phyloP scores from a whole-genome alignment of 495 filamentous ascomycete species.

The Talaromyces trachyspermus region DNA sequence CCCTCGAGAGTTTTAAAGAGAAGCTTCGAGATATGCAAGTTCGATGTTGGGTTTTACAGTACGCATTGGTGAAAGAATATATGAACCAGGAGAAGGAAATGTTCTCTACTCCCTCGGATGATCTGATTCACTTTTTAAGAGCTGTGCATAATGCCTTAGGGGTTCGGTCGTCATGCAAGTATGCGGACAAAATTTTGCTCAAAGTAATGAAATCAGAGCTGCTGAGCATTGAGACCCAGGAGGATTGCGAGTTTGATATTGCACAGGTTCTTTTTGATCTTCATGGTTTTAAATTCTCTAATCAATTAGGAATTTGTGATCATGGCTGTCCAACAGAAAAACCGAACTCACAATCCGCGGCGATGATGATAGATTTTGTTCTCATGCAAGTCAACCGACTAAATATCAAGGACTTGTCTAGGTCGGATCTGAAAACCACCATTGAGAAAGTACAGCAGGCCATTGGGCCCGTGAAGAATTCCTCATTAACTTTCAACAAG shows the following conservation, averaged over 20 bases:
- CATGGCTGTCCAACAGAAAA: constrained; percentile 69
- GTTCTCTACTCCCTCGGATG: constrained; percentile 57
- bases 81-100: constrained; percentile 56
- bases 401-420: constrained; percentile 84
- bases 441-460: constrained; percentile 83
- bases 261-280: constrained; percentile 85
- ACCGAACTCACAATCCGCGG: constrained; percentile 66
- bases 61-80: constrained; percentile 66
- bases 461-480: constrained; percentile 59
- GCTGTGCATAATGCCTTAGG: constrained; percentile 81
- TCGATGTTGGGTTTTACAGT: constrained; percentile 74
- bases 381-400: constrained; percentile 72
- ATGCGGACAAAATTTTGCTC: constrained; percentile 80
- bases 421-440: constrained; percentile 76
- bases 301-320: constrained; percentile 58
- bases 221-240: constrained; percentile 50
- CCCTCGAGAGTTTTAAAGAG: constrained; percentile 50
- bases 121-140: constrained; percentile 66
- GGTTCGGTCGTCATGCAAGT: constrained; percentile 74
- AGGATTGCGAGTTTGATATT: constrained; percentile 70
- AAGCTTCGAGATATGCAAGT: constrained; percentile 87
- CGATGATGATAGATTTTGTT: constrained; percentile 74
- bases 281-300: constrained; percentile 72
- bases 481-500: constrained; percentile 64
- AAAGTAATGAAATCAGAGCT: constrained; percentile 81